Evolutionary conservation across 441 rosid species (phyloP).

Genomic region (Gossypium gossypioides): DNA sequence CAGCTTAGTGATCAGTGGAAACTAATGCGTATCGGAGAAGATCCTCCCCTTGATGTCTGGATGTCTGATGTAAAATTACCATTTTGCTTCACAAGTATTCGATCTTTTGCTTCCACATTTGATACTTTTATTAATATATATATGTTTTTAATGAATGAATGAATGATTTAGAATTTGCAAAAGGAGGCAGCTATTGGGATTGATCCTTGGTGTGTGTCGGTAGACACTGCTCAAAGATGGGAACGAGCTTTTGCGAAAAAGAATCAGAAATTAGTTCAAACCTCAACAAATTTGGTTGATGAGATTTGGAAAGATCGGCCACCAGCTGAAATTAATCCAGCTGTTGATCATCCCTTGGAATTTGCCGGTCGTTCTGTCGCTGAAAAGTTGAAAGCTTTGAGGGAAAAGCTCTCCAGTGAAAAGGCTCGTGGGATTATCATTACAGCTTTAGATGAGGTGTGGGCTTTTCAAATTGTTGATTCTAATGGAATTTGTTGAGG

Average conservation of each 20-base stretch:
- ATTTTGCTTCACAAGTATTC: neutral
- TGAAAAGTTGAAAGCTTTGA: slow-evolving; percentile 53
- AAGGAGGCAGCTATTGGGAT: slow-evolving; percentile 60
- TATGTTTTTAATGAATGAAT: neutral
- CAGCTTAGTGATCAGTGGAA: slow-evolving; percentile 76
- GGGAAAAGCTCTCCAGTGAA: slow-evolving; percentile 46
- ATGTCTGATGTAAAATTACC: slow-evolving; percentile 56
- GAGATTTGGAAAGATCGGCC: slow-evolving; percentile 76
- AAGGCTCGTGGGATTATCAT: slow-evolving; percentile 54
- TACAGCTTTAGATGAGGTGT: slow-evolving; percentile 80
- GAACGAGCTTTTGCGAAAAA: slow-evolving; percentile 48
- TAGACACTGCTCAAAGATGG: slow-evolving; percentile 78
- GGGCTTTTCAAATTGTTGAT: neutral
- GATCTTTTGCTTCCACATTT: neutral
- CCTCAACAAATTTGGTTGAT: slow-evolving; percentile 67
- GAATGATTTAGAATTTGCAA: slow-evolving; percentile 50
- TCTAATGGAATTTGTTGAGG: neutral
- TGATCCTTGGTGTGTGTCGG: slow-evolving; percentile 82
- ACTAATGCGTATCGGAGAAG: slow-evolving; percentile 91
- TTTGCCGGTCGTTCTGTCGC: slow-evolving; percentile 59
- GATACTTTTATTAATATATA: neutral
- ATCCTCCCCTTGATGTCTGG: slow-evolving; percentile 71
- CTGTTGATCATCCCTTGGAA: slow-evolving; percentile 56
- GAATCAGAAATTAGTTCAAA: slow-evolving; percentile 61
- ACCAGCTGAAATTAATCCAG: slow-evolving; percentile 44